A percentile compares a stretch with the other conserved stretches of the same genome.
Evolutionary conservation across 148 eudicot species (phyloP).

Genomic region (Cornus suecica): DNA sequence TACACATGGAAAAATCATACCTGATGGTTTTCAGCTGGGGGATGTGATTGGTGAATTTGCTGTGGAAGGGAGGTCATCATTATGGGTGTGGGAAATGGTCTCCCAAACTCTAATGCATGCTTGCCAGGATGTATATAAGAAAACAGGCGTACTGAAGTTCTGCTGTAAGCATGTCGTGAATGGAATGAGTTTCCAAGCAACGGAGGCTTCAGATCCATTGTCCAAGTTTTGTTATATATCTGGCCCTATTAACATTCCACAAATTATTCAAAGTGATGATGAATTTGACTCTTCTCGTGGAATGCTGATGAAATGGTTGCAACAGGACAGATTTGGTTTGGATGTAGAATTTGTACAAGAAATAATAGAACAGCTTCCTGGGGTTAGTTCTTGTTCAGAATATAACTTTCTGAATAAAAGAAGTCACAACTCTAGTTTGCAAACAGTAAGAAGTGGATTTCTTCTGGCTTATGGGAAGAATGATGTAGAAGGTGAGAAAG

Average conservation of each 20-base stretch:
- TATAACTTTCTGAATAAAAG: slow-evolving; percentile 37
- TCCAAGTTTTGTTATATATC: slow-evolving; percentile 33
- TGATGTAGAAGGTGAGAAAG: slow-evolving; percentile 2
- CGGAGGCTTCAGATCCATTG: slow-evolving; percentile 27
- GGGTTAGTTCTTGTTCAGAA: slow-evolving; percentile 29
- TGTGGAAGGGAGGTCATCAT: slow-evolving; percentile 44
- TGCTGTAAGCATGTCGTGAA: slow-evolving; percentile 32
- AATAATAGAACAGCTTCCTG: slow-evolving; percentile 50
- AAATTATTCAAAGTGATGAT: slow-evolving; percentile 17
- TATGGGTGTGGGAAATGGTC: slow-evolving; percentile 45
- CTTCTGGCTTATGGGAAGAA: slow-evolving; percentile 30
- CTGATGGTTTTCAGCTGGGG: slow-evolving; percentile 14
- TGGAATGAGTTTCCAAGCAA: slow-evolving; percentile 5
- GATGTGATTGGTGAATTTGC: slow-evolving; percentile 41
- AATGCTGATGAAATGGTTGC: slow-evolving; percentile 38
- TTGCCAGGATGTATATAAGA: slow-evolving; percentile 30
- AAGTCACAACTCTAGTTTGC: slow-evolving; percentile 26
- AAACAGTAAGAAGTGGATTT: slow-evolving; percentile 48
- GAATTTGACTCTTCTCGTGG: slow-evolving; percentile 26
- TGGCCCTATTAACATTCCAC: slow-evolving; percentile 30
- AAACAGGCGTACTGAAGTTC: slow-evolving; percentile 25
- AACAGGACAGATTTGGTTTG: slow-evolving; percentile 49
- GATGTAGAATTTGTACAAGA: slow-evolving; percentile 53
- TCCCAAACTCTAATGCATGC: slow-evolving; percentile 31
- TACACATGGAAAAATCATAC: slow-evolving; percentile 4